phyloP scores from a whole-genome alignment of 768 basidiomycete species.

The Leccinum subtestaceum region DNA sequence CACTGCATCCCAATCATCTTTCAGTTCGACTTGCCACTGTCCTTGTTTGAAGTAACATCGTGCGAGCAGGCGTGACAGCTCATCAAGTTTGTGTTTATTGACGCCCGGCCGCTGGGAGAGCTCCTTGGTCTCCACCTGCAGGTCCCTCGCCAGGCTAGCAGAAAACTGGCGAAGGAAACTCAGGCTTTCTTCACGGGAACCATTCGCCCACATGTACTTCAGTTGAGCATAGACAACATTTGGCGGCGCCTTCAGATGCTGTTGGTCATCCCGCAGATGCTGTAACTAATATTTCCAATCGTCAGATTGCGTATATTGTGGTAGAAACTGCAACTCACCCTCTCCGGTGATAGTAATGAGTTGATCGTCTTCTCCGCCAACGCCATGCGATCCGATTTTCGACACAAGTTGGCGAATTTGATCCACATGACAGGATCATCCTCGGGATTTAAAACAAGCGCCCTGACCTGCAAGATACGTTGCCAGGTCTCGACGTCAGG shows the following conservation, averaged over 20 bases:
- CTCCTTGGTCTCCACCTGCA: conserved; percentile 59
- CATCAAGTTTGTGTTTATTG: conserved; percentile 57
- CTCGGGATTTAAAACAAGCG: conserved; percentile 87
- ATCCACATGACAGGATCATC: conserved; percentile 99
- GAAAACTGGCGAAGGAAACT: conserved; percentile 82
- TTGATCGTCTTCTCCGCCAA: conserved; percentile 97
- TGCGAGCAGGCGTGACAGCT: conserved; percentile 85
- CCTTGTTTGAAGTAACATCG: conserved; percentile 96
- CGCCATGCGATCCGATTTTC: conserved; percentile 91
- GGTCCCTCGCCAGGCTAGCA: conserved; percentile 66
- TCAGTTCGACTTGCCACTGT: conserved; percentile 85
- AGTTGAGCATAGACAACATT: conserved; percentile 95
- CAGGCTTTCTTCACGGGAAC: conserved; percentile 75
- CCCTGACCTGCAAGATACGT: conserved; percentile 91
- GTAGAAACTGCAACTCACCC: conserved; percentile 37
- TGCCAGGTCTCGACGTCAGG: conserved; percentile 99
- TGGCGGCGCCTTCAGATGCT: conserved; percentile 76
- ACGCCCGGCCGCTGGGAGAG: conserved; percentile 49
- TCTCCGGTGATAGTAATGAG: conserved; percentile 77
- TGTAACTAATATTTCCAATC: conserved; percentile 33
- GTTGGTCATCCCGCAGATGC: conserved; percentile 49
- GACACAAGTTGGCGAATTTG: conserved; percentile 96
- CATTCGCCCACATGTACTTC: conserved; percentile 93
- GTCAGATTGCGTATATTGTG: neutral
- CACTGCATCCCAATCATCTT: conserved; percentile 78